Percentiles rank a stretch among this genome's conserved stretches.
Evolutionary conservation across 129 eudicot genomes (phyloP).

Genomic region (Daucus carota): DH1_v3.0 NC_030381.2:38225001-38225500

Average conservation of each 20-base stretch:
- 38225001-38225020: not conserved
- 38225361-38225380: too few species aligned
- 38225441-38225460: too few species aligned
- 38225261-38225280: not conserved
- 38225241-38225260: not conserved
- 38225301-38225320: too few species aligned
- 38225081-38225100: not conserved
- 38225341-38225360: not conserved
- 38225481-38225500: too few species aligned
- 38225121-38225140: not conserved
- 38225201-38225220: not conserved
- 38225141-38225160: not conserved
- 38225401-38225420: too few species aligned
- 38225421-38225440: too few species aligned
- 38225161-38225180: not conserved
- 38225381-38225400: too few species aligned
- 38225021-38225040: not conserved
- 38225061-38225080: not conserved
- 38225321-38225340: not conserved
- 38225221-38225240: not conserved
- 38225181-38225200: not conserved
- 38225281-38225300: not conserved
- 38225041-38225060: not conserved
- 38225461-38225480: too few species aligned
- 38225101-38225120: not conserved